Evolutionary conservation across 176 grass and related monocot genomes (phyloP), one percentile per base, ranked within the genome.

Genomic region (Metroxylon sagu): DNA sequence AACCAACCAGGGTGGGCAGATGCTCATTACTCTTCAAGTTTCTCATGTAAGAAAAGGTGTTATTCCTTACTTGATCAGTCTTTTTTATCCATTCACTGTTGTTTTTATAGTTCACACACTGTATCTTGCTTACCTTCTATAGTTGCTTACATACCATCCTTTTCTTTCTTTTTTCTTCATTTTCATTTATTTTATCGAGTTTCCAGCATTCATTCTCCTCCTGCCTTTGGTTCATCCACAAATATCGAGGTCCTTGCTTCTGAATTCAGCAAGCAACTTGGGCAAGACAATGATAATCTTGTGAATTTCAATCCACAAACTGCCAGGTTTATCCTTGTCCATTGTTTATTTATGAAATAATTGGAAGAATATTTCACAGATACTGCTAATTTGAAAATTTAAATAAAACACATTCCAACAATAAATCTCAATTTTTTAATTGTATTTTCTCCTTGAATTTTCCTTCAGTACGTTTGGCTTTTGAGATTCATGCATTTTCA

Each of bases 221-320:
- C 83, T 54, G 80, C 71, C 3, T 90, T 90, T 65, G 80, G 79
- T 55, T 95, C 71, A 8, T 82, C 80, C 4, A 72, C 83, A 62
- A 87, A 90, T 79, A 53, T 90, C 4, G 83, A 87, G 68, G 80
- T 52, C 0, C 71, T 87, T 72, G 86, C 18, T 3, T 66, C 73
- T 0, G 86, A 89, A 59, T 58, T 67, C 49, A 70, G 52, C 35
- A 73, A 57, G 17, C 35, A 31, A 48, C 69, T 79, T 48, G 55
- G 6, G 17, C 16, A 73, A 18, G 77, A 59, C 68, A 71, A 17
- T 30, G 62, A 75, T 26, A 59, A 85, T 61, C 69, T 19, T 14
- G 76, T 79, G 25, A 68, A 71, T 26, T 65, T 54, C 52, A 74
- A 84, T 75, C 83, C 82, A 62, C 81, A 85, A 3, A 52, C 71